These are phyloP conservation scores for Fomitopsis betulina DNA, from an alignment of 1,284 basidiomycete genomes.

Conservation along the genomic window DNA sequence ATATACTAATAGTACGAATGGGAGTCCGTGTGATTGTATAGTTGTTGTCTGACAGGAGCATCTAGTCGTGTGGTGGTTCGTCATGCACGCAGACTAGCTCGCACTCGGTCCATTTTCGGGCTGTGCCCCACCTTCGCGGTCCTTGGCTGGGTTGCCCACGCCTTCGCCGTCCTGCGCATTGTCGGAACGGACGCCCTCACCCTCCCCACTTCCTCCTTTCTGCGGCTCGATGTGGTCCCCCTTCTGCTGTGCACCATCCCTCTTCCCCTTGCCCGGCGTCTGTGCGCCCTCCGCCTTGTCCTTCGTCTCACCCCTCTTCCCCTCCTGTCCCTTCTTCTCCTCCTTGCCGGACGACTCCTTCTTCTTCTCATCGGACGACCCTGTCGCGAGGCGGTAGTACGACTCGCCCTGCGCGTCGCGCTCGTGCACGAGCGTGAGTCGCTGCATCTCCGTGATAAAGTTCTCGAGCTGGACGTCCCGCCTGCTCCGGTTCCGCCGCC, in stretches of 20 bases:
- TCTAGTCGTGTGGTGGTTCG: not conserved
- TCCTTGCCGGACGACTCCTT: not conserved
- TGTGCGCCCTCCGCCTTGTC: not conserved
- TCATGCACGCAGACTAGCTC: not conserved
- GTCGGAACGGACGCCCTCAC: not conserved
- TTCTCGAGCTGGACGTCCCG: conserved; percentile 8
- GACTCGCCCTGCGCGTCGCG: conserved; percentile 3
- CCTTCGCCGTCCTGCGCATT: not conserved
- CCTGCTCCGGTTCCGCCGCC: conserved; percentile 7
- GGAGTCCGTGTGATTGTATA: no score
- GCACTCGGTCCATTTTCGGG: not conserved
- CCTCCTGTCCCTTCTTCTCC: not conserved
- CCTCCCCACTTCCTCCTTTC: no score
- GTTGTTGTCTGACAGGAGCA: no score
- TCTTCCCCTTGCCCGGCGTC: not conserved
- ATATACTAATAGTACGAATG: no score
- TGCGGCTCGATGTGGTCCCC: not conserved
- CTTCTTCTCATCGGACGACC: not conserved
- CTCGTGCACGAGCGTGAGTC: conserved; percentile 5
- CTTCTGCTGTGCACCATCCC: not conserved
- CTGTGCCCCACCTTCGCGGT: not conserved
- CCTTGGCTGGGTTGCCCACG: not conserved
- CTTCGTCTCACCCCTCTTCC: not conserved
- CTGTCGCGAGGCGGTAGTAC: conserved; percentile 1
- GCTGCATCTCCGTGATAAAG: conserved; percentile 8